Evolutionary conservation across 2,329 filamentous ascomycete genomes (phyloP), one percentile per base, ranked within the genome.

Genomic region (Colletotrichum salicis): DNA sequence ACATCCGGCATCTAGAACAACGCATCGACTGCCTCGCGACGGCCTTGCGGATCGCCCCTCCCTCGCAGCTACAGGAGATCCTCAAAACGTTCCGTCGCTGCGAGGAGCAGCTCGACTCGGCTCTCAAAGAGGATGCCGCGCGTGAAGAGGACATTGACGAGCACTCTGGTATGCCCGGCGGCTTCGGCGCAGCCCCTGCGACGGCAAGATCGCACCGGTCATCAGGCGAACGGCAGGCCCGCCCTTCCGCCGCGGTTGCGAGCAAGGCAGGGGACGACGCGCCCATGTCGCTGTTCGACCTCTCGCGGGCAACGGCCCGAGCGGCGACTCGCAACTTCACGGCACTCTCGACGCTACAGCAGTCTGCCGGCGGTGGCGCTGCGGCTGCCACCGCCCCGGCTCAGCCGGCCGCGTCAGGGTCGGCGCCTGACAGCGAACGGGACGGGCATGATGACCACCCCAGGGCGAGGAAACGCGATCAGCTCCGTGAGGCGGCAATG

Each of bases 1-100:
- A 90, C 70, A 88, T 96, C 64, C 88, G 93, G 35, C 91, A 94
- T 75, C 84, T 96, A 1, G 93, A 96, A 76, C 94, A 96, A 78
- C 90, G 94, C 27, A 93, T 95, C 78, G 94, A 96, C 76, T 92
- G 95, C 48, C 85, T 97, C 2, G 91, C 92, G 1, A 91, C 92
- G 13, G 93, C 94, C 1, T 85, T 96, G 22, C 88, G 94, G 10
- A 88, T 95, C 61, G 93, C 93, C 0, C 94, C 94, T 1, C 83
- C 90, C 0, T 84, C 87, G 0, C 90, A 92, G 13, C 86, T 96
- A 0, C 91, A 93, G 71, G 92, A 94, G 74, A 93, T 96, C 15
- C 83, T 96, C 3, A 91, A 90, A 61, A 91, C 90, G 1, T 96
- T 93, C 85, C 89, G 92, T 13, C 87, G 92, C 56, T 95, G 93